phyloP scores from a whole-genome alignment of 2,329 filamentous ascomycete species.

The Ceratocystis albifundus region DNA sequence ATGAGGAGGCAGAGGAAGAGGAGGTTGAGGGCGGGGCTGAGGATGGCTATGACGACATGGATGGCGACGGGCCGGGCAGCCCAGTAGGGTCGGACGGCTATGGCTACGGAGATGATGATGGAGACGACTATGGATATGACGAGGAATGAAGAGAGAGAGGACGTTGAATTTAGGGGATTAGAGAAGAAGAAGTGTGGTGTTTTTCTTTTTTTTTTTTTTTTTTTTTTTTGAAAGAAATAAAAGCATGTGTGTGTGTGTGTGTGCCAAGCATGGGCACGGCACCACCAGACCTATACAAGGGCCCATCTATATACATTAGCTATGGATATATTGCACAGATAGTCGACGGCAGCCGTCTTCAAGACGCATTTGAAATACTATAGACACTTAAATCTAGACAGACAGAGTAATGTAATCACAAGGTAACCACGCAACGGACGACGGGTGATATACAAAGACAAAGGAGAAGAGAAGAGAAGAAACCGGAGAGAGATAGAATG shows the following conservation, averaged over 20 bases:
- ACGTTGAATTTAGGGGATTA: too few relatives aligned
- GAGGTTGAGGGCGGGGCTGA: conserved; percentile 32
- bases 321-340: too few relatives aligned
- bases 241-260: too few relatives aligned
- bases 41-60: conserved; percentile 28
- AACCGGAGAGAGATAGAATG: background rate
- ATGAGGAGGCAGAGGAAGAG: conserved; percentile 31
- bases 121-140: conserved; percentile 17
- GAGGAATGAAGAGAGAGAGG: conserved; percentile 5
- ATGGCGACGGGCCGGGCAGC: conserved; percentile 30
- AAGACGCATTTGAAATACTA: too few relatives aligned
- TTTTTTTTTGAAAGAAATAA: background rate
- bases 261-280: too few relatives aligned
- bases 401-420: background rate
- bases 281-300: too few relatives aligned
- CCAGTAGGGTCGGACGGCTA: conserved; percentile 29
- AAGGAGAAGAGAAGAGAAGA: too few relatives aligned
- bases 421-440: background rate
- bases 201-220: too few relatives aligned
- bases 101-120: conserved; percentile 30
- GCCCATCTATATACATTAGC: too few relatives aligned
- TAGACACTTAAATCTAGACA: background rate
- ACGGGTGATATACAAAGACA: background rate
- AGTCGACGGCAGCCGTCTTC: too few relatives aligned
- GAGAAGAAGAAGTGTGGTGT: too few relatives aligned